Conservation (phyloP, 2,329 filamentous ascomycete species). For the Ophiognomonia clavigignenti-juglandacearum region DNA sequence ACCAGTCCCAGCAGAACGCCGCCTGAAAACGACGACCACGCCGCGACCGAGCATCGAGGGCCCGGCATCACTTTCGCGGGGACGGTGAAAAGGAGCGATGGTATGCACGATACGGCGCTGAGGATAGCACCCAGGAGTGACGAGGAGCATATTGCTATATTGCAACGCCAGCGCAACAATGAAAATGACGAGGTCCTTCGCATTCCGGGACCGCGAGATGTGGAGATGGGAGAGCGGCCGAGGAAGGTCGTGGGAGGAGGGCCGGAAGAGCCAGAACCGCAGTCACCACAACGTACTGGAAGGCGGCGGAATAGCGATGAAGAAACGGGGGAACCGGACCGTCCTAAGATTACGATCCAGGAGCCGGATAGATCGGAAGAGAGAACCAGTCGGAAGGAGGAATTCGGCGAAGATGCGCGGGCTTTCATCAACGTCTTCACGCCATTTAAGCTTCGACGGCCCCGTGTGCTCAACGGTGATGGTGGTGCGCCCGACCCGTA, state of each 20-base stretch:
- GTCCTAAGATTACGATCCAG: slow-evolving; percentile 54
- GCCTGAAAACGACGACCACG: slow-evolving; percentile 4
- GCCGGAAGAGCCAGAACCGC: slow-evolving; percentile 26
- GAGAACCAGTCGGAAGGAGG: slow-evolving; percentile 35
- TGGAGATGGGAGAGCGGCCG: slow-evolving; percentile 75
- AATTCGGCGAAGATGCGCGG: slow-evolving; percentile 38
- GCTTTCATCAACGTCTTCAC: slow-evolving; percentile 29
- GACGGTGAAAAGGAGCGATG: slow-evolving; percentile 57
- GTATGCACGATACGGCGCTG: slow-evolving; percentile 42
- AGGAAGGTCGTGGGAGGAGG: slow-evolving; percentile 38
- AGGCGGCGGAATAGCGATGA: no score
- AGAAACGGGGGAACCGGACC: no score
- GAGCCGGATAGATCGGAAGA: slow-evolving; percentile 46
- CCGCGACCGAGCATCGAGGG: slow-evolving; percentile 21
- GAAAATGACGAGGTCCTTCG: slow-evolving; percentile 70
- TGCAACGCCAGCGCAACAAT: slow-evolving; percentile 75
- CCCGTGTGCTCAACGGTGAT: slow-evolving; percentile 27
- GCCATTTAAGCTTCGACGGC: slow-evolving; percentile 23
- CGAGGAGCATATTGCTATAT: slow-evolving; percentile 81
- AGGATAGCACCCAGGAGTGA: slow-evolving; percentile 49
- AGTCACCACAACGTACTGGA: no score
- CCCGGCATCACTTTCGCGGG: slow-evolving; percentile 65
- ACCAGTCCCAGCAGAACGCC: slow-evolving; percentile 8
- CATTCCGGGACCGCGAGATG: slow-evolving; percentile 89
- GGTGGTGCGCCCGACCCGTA: slow-evolving; percentile 30